Base-by-base conservation (phyloP, 2,329 filamentous ascomycete species). In the Hirsutella rhossiliensis region DNA sequence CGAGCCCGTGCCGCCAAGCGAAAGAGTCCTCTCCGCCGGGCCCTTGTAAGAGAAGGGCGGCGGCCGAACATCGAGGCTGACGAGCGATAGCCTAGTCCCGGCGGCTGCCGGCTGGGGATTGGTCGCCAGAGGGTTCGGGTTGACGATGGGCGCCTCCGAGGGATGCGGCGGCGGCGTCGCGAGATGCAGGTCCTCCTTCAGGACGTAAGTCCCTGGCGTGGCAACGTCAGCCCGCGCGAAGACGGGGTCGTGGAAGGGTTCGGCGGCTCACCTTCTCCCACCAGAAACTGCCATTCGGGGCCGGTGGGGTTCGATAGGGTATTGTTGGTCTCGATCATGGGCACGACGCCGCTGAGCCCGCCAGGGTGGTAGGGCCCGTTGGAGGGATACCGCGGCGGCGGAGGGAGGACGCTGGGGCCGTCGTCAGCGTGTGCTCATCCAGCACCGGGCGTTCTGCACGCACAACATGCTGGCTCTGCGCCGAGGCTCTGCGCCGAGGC, bases 161-260 rank as follows among this genome's bases (percentile, higher is more conserved):
- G 92, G 92, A 65, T 98, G 92, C 13, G 89, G 89, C 50, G 90
- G 90, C 45, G 92, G 92, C 30, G 89, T 96, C 38, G 92, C 90
- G 45, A 98, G 81, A 53, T 88, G 84, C 27, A 98, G 70, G 61
- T 95, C 87, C 65, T 98, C 90, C 61, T 88, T 84, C 38, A 97
- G 76, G 19, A 85, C 75, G 58, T 98, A 98, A 48, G 86, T 90
- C 56, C 89, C 87, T 42, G 92, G 54, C 7, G 9, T 15, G 3
- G 15, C 38, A n/a, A n/a, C 37, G 42, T 47, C 45, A 46, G 32
- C 13, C n/a, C 20, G 17, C 11, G 5, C 9, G 31, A 27, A 9
- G 3, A 27, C 9, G 23, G 23, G 9, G 9, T 27, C 9, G 23
- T 3, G 9, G 23, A 27, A 9, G 15, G 19, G 7, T n/a, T n/a